Evolutionary conservation across 148 eudicot species (phyloP).

Genomic region (Vaccinium darrowii): DNA sequence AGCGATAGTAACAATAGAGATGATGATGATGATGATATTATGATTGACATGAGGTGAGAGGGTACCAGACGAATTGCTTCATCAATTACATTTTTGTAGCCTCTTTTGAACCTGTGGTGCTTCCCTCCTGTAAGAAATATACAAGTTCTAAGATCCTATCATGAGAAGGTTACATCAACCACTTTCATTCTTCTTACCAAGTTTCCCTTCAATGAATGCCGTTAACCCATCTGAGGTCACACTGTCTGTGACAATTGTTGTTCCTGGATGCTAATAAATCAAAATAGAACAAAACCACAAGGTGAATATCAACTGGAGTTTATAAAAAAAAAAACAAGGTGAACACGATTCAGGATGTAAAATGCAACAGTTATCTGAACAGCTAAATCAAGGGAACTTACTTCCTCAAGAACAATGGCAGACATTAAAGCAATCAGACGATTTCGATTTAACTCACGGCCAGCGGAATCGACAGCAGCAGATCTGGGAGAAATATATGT

Average conservation of each 20-base stretch:
- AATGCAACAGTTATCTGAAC: neutral
- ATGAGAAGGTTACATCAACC: slow-evolving; percentile 13
- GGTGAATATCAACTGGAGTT: neutral
- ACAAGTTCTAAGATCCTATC: slow-evolving; percentile 9
- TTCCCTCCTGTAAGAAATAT: slow-evolving; percentile 67
- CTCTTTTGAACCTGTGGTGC: slow-evolving; percentile 97
- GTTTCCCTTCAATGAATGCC: slow-evolving; percentile 79
- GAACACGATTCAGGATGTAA: neutral
- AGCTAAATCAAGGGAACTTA: slow-evolving; percentile 28
- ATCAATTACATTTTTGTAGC: slow-evolving; percentile 97
- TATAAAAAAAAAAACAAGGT: slow-evolving; percentile 4
- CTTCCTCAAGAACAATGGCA: slow-evolving; percentile 95
- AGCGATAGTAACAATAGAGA: neutral
- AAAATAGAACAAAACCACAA: slow-evolving; percentile 13
- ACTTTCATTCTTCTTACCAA: slow-evolving; percentile 52
- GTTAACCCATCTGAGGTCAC: slow-evolving; percentile 98
- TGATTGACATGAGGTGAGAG: neutral
- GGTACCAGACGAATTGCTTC: slow-evolving; percentile 96
- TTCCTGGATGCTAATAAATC: slow-evolving; percentile 81
- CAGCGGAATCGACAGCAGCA: slow-evolving; percentile 96
- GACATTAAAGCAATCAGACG: slow-evolving; percentile 94
- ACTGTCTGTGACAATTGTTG: slow-evolving; percentile 96
- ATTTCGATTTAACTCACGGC: slow-evolving; percentile 86
- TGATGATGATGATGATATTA: neutral
- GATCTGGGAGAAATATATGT: slow-evolving; percentile 47